Evolutionary conservation across 495 filamentous ascomycete genomes (phyloP).

Genomic region (Pyrenopolyporus hunteri): DNA sequence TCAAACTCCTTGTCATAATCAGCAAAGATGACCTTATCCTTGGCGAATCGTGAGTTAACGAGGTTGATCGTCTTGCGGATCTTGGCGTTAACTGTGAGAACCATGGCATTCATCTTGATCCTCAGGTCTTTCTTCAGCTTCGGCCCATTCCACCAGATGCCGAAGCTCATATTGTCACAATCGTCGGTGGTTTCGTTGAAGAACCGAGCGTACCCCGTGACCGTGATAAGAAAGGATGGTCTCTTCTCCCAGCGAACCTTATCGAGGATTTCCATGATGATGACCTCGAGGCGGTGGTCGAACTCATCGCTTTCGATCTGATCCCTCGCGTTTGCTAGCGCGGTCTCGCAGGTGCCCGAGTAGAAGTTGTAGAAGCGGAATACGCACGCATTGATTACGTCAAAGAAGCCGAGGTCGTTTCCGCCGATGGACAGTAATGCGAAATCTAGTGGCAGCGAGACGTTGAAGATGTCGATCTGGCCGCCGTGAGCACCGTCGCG

Average conservation of each 20-base stretch:
- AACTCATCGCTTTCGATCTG: constrained; percentile 42
- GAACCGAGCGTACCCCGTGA: constrained; percentile 57
- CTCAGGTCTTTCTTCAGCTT: constrained; percentile 45
- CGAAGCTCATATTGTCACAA: constrained; percentile 50
- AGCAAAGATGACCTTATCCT: constrained; percentile 49
- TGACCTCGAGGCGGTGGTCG: constrained; percentile 41
- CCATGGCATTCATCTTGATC: constrained; percentile 47
- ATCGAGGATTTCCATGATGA: constrained; percentile 50
- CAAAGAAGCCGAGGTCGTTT: constrained; percentile 58
- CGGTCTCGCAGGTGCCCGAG: constrained; percentile 48
- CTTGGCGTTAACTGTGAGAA: constrained; percentile 47
- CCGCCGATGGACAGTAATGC: constrained; percentile 55
- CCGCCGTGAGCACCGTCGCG: constrained; percentile 38
- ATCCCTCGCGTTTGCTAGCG: constrained; percentile 39
- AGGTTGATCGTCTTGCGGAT: constrained; percentile 36
- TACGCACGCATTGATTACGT: constrained; percentile 55
- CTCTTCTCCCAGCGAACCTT: constrained; percentile 47
- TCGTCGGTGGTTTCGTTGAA: constrained; percentile 53
- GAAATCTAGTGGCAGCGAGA: constrained; percentile 38
- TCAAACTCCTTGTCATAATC: constrained; percentile 50
- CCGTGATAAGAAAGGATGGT: constrained; percentile 46
- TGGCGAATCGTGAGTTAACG: constrained; percentile 41
- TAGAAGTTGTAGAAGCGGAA: constrained; percentile 55
- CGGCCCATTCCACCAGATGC: constrained; percentile 47
- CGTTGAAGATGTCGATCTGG: constrained; percentile 49